These are phyloP conservation scores for Phytophthora colocasiae DNA, from an alignment of 352 stramenopile species.

Conservation along the genomic window DNA sequence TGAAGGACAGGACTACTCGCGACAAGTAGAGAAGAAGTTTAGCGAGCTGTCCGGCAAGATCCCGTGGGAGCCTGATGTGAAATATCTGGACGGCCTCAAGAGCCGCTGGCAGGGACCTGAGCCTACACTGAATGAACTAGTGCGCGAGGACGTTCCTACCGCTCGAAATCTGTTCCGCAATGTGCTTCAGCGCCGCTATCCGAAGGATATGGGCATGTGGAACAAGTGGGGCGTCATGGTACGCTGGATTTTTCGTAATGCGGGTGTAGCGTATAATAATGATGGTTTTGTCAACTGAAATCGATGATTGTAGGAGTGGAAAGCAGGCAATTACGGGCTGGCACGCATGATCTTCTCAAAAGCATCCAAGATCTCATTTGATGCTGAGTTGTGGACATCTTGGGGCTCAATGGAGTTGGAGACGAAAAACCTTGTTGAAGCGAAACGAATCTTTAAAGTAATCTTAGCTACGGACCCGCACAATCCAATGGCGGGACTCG, in stretches of 20 bases:
- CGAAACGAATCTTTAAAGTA: constrained; percentile 82
- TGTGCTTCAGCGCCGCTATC: constrained; percentile 81
- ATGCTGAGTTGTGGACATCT: constrained; percentile 81
- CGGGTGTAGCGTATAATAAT: not conserved
- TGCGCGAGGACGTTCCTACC: constrained; percentile 77
- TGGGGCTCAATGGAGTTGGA: constrained; percentile 90
- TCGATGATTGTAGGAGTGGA: constrained; percentile 67
- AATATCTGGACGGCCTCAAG: constrained; percentile 66
- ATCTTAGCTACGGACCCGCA: constrained; percentile 80
- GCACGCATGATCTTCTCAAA: constrained; percentile 89
- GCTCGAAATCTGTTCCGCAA: constrained; percentile 83
- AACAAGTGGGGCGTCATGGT: constrained; percentile 92
- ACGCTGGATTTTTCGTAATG: not conserved
- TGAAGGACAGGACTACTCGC: constrained; percentile 68
- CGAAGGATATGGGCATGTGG: constrained; percentile 90
- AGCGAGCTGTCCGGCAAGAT: constrained; percentile 77
- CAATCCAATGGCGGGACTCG: constrained; percentile 75
- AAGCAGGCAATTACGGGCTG: constrained; percentile 81
- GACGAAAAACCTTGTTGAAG: constrained; percentile 73
- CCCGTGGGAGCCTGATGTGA: constrained; percentile 76
- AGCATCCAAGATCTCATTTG: constrained; percentile 75
- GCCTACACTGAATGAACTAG: constrained; percentile 82
- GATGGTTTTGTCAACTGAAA: not conserved
- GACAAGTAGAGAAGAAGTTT: constrained; percentile 82
- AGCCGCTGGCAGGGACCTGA: constrained; percentile 60